Evolutionary conservation across 306 rosid genomes (phyloP).

Genomic region (Pterocarpus macrocarpus): DNA sequence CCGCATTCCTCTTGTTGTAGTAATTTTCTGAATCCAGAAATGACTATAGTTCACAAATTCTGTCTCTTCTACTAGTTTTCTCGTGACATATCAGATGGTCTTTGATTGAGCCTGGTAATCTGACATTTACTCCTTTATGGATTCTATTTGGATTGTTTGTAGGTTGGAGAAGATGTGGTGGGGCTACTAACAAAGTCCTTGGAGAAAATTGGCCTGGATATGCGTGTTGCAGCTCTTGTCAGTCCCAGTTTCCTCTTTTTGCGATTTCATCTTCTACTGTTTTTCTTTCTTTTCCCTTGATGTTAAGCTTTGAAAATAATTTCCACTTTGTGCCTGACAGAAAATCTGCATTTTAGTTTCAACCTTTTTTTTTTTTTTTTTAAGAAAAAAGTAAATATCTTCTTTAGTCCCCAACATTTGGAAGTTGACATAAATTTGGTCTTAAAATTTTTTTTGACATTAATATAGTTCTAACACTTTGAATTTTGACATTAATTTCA

Average conservation of each 20-base stretch:
- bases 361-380: too few species aligned
- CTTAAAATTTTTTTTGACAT: too few species aligned
- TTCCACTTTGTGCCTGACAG: constrained; percentile 33
- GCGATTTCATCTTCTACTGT: background rate
- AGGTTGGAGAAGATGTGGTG: constrained; percentile 98
- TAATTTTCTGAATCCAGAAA: background rate
- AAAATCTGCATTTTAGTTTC: constrained; percentile 17
- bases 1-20: constrained; percentile 9
- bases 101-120: constrained; percentile 11
- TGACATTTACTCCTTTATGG: constrained; percentile 26
- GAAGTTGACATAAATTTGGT: too few species aligned
- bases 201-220: constrained; percentile 81
- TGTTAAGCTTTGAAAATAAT: constrained; percentile 24
- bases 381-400: too few species aligned
- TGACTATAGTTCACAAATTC: background rate
- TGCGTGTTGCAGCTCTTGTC: constrained; percentile 94
- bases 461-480: too few species aligned
- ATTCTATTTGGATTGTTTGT: constrained; percentile 47
- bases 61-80: constrained; percentile 19
- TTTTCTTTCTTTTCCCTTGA: background rate
- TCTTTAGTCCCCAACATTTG: too few species aligned
- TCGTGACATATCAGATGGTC: background rate
- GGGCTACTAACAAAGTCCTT: constrained; percentile 76
- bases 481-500: too few species aligned
- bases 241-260: constrained; percentile 50